Conservation (phyloP, 164 flowering plant species). For the Macadamia tetraphylla region DNA sequence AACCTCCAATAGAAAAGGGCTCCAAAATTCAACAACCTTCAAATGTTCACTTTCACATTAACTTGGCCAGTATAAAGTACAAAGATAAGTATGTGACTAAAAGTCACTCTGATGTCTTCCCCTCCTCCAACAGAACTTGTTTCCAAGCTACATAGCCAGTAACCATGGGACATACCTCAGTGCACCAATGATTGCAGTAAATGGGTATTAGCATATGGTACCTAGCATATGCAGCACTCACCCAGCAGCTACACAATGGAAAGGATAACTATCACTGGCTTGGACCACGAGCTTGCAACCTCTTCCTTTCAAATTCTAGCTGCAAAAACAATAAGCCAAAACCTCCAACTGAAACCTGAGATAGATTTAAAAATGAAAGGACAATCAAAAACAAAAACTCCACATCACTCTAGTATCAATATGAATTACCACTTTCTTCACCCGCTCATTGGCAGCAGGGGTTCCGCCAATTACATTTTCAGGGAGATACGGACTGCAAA, state of each 20-base stretch:
- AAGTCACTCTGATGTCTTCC: background rate
- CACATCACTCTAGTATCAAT: background rate
- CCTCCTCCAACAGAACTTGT: background rate
- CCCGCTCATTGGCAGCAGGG: constrained; percentile 89
- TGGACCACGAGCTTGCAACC: constrained; percentile 48
- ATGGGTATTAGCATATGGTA: too few relatives aligned
- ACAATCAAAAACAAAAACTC: background rate
- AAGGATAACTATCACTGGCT: constrained; percentile 29
- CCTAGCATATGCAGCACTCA: background rate
- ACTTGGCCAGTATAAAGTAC: background rate
- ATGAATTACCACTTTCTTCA: constrained; percentile 78
- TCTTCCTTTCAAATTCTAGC: constrained; percentile 81
- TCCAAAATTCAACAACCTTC: background rate
- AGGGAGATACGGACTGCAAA: constrained; percentile 78
- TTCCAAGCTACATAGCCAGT: background rate
- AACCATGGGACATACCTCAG: constrained; percentile 6
- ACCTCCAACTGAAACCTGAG: background rate
- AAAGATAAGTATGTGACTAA: background rate
- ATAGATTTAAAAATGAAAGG: background rate
- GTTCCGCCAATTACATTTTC: constrained; percentile 89
- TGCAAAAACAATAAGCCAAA: constrained; percentile 12
- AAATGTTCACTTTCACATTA: background rate
- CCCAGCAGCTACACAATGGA: background rate
- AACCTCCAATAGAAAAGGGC: background rate
- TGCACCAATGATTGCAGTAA: background rate